Evolutionary conservation across 2,329 filamentous ascomycete genomes (phyloP), one percentile per base, ranked within the genome.

Genomic region (Pseudocercospora pini-densiflorae): DNA sequence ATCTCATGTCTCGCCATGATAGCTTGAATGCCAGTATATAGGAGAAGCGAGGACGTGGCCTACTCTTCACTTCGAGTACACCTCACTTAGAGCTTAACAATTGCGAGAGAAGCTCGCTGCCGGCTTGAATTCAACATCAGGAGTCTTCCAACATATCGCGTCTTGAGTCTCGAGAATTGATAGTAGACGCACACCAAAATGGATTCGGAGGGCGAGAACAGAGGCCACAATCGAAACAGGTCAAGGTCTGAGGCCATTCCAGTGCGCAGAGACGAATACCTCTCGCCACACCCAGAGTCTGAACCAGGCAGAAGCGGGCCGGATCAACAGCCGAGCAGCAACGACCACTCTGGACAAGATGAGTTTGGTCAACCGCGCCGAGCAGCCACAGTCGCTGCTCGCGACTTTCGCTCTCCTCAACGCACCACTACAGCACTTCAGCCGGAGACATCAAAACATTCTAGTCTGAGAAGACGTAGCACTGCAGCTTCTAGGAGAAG

Each of bases 401-500:
- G 62, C 10, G 65, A 68, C 24, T 59, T 62, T 16, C 59, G 60
- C 23, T 60, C 65, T 21, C 69, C 62, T 33, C 49, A 43, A 31
- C 40, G 63, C 36, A 51, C 62, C 54, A 51, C 57, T 9, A 64
- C 62, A 19, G 64, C 64, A 27, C 29, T 64, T 29, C 61, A 64
- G 24, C 57, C 61, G 6, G 61, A 67, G 16, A 29, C 40, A 21
- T 60, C 53, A 19, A 62, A 31, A 23, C 24, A 36, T 19, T 49
- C 62, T 36, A 68, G 59, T 21, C 36, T 71, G 16, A 59, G 68
- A 21, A 59, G 70, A 24, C 59, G 70, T 27, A 68, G 65, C 43
- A 71, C 70, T 12, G 66, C 61, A 19, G 24, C 51, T 12, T 70
- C 65, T 19, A 51, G 66, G 23, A 60, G 60, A 23, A 71, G 63